A percentile compares a stretch with the other conserved stretches of the same genome.
These are phyloP conservation scores for Candida gorgasii DNA, from an alignment of 805 yeast genomes.

Conservation along the genomic window DNA sequence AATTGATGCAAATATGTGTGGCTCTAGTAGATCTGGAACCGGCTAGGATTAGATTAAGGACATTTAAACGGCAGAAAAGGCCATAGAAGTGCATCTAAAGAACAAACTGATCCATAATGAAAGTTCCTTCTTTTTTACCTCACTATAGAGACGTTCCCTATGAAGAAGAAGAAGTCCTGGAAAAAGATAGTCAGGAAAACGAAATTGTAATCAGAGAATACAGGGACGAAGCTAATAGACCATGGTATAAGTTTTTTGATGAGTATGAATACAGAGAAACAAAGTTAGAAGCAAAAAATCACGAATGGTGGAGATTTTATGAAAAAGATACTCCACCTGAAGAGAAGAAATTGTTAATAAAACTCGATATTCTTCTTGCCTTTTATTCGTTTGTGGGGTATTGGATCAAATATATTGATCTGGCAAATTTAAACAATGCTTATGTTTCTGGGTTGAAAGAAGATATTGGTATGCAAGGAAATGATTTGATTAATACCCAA, in stretches of 20 bases:
- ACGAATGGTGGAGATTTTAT: slow-evolving; percentile 26
- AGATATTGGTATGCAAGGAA: slow-evolving; percentile 36
- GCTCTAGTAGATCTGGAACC: no score
- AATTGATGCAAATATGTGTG: no score
- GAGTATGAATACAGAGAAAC: slow-evolving; percentile 31
- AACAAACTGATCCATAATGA: no score
- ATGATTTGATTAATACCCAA: slow-evolving; percentile 29
- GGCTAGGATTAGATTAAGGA: no score
- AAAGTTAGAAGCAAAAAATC: slow-evolving; percentile 18
- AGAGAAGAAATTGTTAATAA: slow-evolving; percentile 30
- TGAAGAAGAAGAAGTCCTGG: neutral
- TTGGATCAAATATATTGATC: slow-evolving; percentile 15
- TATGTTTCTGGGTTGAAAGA: slow-evolving; percentile 27
- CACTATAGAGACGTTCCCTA: neutral
- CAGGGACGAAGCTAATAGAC: slow-evolving; percentile 54
- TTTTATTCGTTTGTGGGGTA: slow-evolving; percentile 14
- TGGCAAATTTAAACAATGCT: slow-evolving; percentile 21
- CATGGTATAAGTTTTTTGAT: slow-evolving; percentile 50
- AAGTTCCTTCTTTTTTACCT: neutral
- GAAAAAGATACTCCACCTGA: slow-evolving; percentile 27
- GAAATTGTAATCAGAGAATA: slow-evolving; percentile 14
- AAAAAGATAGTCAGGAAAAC: neutral
- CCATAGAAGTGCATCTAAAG: no score
- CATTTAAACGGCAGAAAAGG: neutral
- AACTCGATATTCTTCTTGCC: slow-evolving; percentile 24